A percentile compares a stretch with the other conserved stretches of the same genome.
phyloP scores from a whole-genome alignment of 306 rosid species.

The Quercus suber region DNA sequence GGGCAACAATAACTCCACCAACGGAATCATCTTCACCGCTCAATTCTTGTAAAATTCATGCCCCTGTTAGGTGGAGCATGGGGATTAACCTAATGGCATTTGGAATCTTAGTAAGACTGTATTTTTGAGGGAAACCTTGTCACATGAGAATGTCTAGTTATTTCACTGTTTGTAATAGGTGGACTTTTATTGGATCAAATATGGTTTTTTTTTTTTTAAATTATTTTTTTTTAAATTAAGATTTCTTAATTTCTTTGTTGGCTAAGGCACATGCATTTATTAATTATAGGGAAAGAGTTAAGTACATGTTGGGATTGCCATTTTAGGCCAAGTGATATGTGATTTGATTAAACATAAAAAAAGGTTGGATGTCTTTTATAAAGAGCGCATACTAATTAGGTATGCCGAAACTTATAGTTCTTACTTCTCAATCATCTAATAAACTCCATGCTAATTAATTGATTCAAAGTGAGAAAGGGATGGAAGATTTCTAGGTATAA shows the following conservation, averaged over 20 bases:
- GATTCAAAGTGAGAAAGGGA: too few relatives aligned
- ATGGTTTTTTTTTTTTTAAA: too few relatives aligned
- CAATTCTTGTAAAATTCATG: constrained; percentile 4
- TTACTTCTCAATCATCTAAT: too few relatives aligned
- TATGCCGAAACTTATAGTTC: too few relatives aligned
- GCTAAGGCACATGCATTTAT: not conserved
- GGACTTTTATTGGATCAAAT: too few relatives aligned
- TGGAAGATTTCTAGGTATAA: too few relatives aligned
- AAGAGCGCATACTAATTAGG: too few relatives aligned
- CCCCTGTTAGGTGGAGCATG: constrained; percentile 1
- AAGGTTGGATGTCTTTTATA: too few relatives aligned
- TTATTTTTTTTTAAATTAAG: not conserved
- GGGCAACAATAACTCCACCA: constrained; percentile 11
- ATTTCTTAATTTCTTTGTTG: not conserved
- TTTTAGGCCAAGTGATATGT: too few relatives aligned
- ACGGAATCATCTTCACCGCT: not conserved
- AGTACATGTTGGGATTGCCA: too few relatives aligned
- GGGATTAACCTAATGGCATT: not conserved
- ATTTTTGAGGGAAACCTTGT: not conserved
- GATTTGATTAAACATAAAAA: too few relatives aligned
- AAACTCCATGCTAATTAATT: too few relatives aligned
- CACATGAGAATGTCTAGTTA: not conserved
- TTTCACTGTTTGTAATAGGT: not conserved
- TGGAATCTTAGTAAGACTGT: not conserved
- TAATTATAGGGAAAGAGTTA: not conserved